phyloP scores from a whole-genome alignment of 306 rosid genomes.

The Rubus parviflorus region DNA sequence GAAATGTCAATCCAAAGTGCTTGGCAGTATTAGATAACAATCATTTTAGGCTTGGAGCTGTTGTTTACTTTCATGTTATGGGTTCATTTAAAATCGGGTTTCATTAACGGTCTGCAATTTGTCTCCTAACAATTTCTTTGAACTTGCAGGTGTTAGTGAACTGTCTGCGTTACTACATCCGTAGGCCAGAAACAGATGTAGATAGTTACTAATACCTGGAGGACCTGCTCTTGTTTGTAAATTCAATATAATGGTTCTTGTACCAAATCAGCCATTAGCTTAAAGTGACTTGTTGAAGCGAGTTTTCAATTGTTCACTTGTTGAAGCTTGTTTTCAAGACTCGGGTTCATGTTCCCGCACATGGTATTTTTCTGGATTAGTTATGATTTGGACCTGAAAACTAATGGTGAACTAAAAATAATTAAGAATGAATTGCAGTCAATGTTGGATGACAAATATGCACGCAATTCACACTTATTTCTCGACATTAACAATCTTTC shows the following conservation, averaged over 20 bases:
- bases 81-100: background rate
- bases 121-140: constrained; percentile 4
- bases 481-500: background rate
- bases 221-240: constrained; percentile 10
- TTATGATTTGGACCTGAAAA: constrained; percentile 5
- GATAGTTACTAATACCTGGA: constrained; percentile 62
- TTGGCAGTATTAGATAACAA: background rate
- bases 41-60: background rate
- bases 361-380: constrained; percentile 7
- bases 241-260: constrained; percentile 7
- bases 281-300: background rate
- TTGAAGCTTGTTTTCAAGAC: constrained; percentile 10
- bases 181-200: constrained; percentile 90
- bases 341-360: constrained; percentile 3
- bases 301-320: constrained; percentile 13
- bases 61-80: background rate
- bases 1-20: background rate
- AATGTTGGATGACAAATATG: background rate
- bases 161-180: constrained; percentile 82
- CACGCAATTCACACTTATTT: background rate
- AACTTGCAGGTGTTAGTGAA: constrained; percentile 77
- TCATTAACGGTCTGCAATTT: background rate
- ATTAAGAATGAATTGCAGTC: background rate
- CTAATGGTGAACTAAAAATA: background rate
- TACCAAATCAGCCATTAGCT: constrained; percentile 11